A percentile compares a stretch with the other conserved stretches of the same genome.
Conservation (phyloP, 139 green algal genomes). For the Chlorella sorokiniana region DNA sequence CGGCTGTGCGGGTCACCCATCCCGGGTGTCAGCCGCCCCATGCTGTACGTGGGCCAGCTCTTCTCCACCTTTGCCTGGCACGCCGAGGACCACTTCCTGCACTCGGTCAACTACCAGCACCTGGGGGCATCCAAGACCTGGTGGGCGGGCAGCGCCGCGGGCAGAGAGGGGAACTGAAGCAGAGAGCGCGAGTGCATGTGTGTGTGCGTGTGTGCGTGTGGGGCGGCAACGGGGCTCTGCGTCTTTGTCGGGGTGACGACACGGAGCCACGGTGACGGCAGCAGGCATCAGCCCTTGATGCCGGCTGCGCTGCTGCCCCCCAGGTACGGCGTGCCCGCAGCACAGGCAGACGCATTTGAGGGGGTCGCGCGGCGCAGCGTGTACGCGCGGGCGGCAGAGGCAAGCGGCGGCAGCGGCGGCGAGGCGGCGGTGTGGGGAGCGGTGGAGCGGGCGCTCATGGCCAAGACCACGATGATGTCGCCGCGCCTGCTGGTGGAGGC, state of each 20-base stretch:
- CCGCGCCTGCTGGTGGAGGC: conserved; percentile 59
- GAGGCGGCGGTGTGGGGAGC: neutral
- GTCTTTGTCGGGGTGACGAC: neutral
- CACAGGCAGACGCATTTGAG: conserved; percentile 73
- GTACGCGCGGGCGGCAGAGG: neutral
- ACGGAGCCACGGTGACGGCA: neutral
- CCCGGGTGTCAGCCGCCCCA: conserved; percentile 77
- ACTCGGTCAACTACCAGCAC: conserved; percentile 78
- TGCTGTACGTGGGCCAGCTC: conserved; percentile 92
- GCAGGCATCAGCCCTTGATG: neutral
- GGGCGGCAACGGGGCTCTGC: neutral
- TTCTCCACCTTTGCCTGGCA: conserved; percentile 91
- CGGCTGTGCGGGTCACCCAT: conserved; percentile 13
- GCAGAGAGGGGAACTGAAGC: neutral
- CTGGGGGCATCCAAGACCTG: conserved; percentile 86
- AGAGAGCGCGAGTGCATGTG: neutral
- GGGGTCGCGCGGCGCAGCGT: conserved; percentile 40
- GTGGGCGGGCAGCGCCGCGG: conserved; percentile 59
- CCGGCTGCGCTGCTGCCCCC: neutral
- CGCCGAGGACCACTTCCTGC: conserved; percentile 92
- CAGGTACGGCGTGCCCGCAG: conserved; percentile 63
- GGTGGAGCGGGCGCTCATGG: conserved; percentile 44
- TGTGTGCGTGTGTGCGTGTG: neutral
- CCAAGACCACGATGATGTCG: conserved; percentile 77
- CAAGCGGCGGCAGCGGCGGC: no score